A percentile compares a stretch with the other conserved stretches of the same genome.
These are phyloP conservation scores for Aspergillus ochraceus DNA, from an alignment of 2,329 filamentous ascomycete species.

Conservation along the genomic window DNA sequence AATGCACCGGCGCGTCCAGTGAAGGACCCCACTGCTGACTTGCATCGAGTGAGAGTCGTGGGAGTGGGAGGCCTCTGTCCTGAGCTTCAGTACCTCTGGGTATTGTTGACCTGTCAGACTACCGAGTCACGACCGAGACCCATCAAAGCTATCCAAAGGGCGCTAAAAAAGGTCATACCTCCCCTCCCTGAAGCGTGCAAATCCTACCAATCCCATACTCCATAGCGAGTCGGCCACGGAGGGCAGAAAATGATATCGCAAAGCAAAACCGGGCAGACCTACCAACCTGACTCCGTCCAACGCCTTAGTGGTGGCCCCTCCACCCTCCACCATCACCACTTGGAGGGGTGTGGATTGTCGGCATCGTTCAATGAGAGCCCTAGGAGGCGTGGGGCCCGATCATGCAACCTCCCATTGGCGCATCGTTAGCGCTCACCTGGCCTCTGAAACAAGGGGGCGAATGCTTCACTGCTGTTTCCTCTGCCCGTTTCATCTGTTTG, in stretches of 20 bases:
- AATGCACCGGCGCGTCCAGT: background rate
- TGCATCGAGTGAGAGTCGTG: background rate
- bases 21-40: background rate
- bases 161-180: no score
- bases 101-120: background rate
- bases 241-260: no score
- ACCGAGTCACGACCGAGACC: no score
- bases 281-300: background rate
- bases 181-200: no score
- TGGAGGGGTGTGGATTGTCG: no score
- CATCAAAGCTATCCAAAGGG: no score
- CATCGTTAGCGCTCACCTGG: slow-evolving; percentile 32
- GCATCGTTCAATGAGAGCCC: background rate
- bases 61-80: no score
- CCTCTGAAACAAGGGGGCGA: slow-evolving; percentile 35
- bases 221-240: no score
- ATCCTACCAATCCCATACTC: no score
- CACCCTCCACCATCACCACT: background rate
- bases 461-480: slow-evolving; percentile 35
- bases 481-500: slow-evolving; percentile 37
- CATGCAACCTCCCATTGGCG: slow-evolving; percentile 21
- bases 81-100: no score
- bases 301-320: background rate
- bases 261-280: background rate
- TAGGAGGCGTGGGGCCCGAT: slow-evolving; percentile 7